Percentiles rank a stretch among this genome's conserved stretches.
Conservation (phyloP, 345 rosid species). For the Dipteronia dyeriana region DNA sequence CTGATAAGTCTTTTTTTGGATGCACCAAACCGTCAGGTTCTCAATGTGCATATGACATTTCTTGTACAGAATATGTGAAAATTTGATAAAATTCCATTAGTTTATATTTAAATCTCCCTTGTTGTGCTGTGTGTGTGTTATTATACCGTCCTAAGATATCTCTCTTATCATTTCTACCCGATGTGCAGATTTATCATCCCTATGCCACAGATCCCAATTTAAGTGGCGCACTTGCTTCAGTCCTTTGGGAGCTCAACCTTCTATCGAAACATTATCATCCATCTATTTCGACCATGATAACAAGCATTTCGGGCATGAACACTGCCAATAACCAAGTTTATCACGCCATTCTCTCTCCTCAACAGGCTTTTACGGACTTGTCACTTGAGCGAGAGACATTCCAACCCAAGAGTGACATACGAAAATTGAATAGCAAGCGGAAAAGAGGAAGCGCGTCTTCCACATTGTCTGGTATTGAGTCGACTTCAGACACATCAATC, state of each 20-base stretch:
- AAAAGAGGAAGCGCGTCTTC: constrained; percentile 40
- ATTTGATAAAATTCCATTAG: background rate
- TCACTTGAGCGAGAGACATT: constrained; percentile 63
- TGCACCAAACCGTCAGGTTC: background rate
- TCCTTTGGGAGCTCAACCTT: constrained; percentile 90
- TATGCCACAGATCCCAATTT: constrained; percentile 78
- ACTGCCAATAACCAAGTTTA: constrained; percentile 59
- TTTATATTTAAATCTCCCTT: background rate
- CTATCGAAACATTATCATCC: constrained; percentile 83
- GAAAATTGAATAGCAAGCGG: constrained; percentile 55
- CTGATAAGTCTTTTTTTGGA: background rate
- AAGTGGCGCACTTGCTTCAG: constrained; percentile 92
- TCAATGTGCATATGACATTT: background rate
- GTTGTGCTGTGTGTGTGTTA: background rate
- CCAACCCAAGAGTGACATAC: constrained; percentile 31
- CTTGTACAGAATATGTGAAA: background rate
- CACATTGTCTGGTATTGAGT: constrained; percentile 10
- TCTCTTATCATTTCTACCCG: background rate
- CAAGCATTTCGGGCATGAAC: constrained; percentile 62
- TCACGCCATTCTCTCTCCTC: constrained; percentile 57
- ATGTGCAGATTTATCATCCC: constrained; percentile 79
- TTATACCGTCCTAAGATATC: background rate
- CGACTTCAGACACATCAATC: background rate
- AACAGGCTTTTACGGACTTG: constrained; percentile 67
- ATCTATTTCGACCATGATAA: constrained; percentile 55